These are phyloP conservation scores for Musa balbisiana DNA, from an alignment of 202 grass and related monocot genomes.

Conservation along the genomic window DNA sequence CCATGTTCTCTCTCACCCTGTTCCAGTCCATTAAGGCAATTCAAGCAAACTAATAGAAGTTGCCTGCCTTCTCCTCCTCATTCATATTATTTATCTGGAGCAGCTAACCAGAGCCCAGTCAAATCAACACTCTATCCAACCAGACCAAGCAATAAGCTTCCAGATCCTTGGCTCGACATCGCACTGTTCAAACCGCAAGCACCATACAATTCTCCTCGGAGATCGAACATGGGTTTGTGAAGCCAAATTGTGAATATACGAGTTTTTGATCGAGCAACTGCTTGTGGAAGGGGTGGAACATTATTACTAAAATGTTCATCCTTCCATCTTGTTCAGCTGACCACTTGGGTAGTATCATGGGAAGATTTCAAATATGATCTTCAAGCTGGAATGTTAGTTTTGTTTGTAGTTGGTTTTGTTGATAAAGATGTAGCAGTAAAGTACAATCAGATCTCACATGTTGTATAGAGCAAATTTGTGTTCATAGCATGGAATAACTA, in stretches of 20 bases:
- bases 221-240: neutral
- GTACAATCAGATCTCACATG: neutral
- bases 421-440: neutral
- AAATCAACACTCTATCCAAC: constrained; percentile 54
- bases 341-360: neutral
- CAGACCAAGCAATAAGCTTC: constrained; percentile 30
- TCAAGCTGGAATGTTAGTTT: neutral
- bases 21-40: constrained; percentile 66
- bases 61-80: constrained; percentile 91
- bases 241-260: neutral
- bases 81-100: constrained; percentile 74
- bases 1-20: constrained; percentile 26
- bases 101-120: constrained; percentile 71
- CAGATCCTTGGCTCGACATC: constrained; percentile 15
- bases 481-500: neutral
- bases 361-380: neutral
- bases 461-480: constrained; percentile 10
- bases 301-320: neutral
- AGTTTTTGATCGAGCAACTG: neutral
- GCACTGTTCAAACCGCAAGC: neutral
- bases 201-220: neutral
- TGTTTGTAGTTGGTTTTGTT: neutral
- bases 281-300: neutral
- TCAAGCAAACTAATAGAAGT: constrained; percentile 61
- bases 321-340: neutral